These are phyloP conservation scores for Pigoraptor vietnamica DNA, from an alignment of 78 protist species.

Conservation along the genomic window DNA sequence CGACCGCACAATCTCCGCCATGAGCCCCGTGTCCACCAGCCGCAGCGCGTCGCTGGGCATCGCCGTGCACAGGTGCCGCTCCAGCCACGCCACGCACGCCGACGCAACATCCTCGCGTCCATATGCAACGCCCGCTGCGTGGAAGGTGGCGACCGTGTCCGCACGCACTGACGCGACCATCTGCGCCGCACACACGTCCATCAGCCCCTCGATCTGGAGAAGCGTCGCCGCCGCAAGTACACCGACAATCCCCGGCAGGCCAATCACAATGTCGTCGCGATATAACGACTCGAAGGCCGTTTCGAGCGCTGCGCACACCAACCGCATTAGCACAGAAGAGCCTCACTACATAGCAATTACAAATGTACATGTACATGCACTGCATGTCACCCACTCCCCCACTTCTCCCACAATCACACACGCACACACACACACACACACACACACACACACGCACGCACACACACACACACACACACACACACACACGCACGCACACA, in stretches of 20 bases:
- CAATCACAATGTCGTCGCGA: not conserved
- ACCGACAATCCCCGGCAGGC: not conserved
- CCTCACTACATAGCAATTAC: too few relatives aligned
- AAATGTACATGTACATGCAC: too few relatives aligned
- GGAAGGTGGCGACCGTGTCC: not conserved
- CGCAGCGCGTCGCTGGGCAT: not conserved
- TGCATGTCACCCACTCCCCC: too few relatives aligned
- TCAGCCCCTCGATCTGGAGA: not conserved
- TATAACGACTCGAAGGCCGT: not conserved
- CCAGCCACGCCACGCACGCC: not conserved
- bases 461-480: too few relatives aligned
- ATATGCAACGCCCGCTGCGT: not conserved
- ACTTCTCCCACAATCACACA: too few relatives aligned
- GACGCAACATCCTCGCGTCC: not conserved
- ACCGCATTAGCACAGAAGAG: too few relatives aligned
- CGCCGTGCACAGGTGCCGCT: not conserved
- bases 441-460: too few relatives aligned
- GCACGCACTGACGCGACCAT: not conserved
- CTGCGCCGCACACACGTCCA: not conserved
- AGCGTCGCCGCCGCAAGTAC: not conserved
- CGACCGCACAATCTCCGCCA: not conserved
- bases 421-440: too few relatives aligned
- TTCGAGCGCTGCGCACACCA: not conserved
- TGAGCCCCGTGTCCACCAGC: not conserved
- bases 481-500: too few relatives aligned